Base-by-base conservation (phyloP, 768 basidiomycete genomes). In the Hericium rajendrae region DNA sequence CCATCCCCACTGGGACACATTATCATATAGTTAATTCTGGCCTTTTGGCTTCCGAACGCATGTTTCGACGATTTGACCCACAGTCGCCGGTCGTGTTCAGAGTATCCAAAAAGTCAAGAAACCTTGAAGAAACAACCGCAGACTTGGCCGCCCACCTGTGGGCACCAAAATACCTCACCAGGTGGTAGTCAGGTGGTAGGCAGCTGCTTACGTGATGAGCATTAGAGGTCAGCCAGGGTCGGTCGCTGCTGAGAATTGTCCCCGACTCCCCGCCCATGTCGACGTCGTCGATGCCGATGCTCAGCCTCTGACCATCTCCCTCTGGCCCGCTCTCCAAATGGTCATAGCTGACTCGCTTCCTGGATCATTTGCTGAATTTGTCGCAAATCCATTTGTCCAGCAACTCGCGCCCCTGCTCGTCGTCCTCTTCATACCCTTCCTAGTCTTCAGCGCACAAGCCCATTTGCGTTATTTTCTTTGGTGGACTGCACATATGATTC, bases 51-150 rank as follows among this genome's bases (percentile, higher is more conserved):
- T 32, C 5, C 32, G 26, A 26, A 26, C 26, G 26, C 26, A 26
- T 26, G 26, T 4, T 26, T 26, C 62, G 76, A 82, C 83, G 65
- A 80, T 87, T 86, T 86, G 89, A 89, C 85, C 86, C 87, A 88
- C 86, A 89, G 86, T 86, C 87, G 87, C 87, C 89, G 87, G 87
- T 87, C 88, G 88, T 89, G 87, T 85, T 87, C 87, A 74, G 89
- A 84, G 84, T 81, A 57, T 59, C 26, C 26, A 26, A 26, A 26
- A 26, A 0, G 32, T 32, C 32, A 32, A 32, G 32, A 32, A 32
- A 32, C 32, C 32, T 8, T 10, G 32, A 32, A 32, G 32, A 32
- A 1, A 8, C 9, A 8, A 32, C 8, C 32, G 9, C 32, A 8
- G 32, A 10, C 9, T 32, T 26, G 26, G 26, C 32, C 32, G 9